A percentile compares a stretch with the other conserved stretches of the same genome.
Conservation (phyloP, 805 yeast genomes). For the Saccharomyces kudriavzevii region DNA sequence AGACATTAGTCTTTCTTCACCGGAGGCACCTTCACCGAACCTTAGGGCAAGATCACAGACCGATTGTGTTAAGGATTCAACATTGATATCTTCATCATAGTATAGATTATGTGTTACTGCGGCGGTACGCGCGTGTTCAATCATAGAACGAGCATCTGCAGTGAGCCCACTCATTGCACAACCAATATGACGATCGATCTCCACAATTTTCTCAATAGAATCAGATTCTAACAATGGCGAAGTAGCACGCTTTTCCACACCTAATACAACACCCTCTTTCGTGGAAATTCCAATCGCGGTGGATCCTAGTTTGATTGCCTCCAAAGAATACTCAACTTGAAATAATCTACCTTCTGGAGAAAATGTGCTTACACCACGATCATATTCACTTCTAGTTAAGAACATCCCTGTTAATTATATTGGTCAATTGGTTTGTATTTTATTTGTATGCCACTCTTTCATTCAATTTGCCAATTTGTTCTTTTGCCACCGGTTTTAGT, state of each 20-base stretch:
- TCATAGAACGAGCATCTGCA: slow-evolving; percentile 97
- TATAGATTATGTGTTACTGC: slow-evolving; percentile 81
- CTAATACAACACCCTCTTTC: slow-evolving; percentile 89
- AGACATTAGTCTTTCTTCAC: slow-evolving; percentile 86
- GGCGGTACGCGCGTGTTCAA: slow-evolving; percentile 92
- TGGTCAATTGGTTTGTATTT: neutral
- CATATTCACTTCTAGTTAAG: slow-evolving; percentile 98
- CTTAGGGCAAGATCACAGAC: slow-evolving; percentile 95
- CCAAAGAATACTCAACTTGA: slow-evolving; percentile 95
- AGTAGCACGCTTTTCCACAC: slow-evolving; percentile 95
- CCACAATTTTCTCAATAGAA: slow-evolving; percentile 92
- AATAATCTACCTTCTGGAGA: slow-evolving; percentile 98
- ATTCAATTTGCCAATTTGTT: neutral
- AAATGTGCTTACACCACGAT: slow-evolving; percentile 96
- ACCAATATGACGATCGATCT: slow-evolving; percentile 88
- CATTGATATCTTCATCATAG: slow-evolving; percentile 86
- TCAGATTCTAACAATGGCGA: slow-evolving; percentile 84
- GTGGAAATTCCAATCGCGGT: slow-evolving; percentile 97
- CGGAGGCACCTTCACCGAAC: slow-evolving; percentile 95
- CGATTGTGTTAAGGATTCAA: slow-evolving; percentile 89
- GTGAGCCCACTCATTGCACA: slow-evolving; percentile 98
- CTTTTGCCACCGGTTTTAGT: neutral
- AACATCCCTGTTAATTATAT: slow-evolving; percentile 50
- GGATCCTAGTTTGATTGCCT: slow-evolving; percentile 84
- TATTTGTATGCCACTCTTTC: neutral